phyloP scores from a whole-genome alignment of 805 yeast genomes.

The Blastobotrys peoriensis region DNA sequence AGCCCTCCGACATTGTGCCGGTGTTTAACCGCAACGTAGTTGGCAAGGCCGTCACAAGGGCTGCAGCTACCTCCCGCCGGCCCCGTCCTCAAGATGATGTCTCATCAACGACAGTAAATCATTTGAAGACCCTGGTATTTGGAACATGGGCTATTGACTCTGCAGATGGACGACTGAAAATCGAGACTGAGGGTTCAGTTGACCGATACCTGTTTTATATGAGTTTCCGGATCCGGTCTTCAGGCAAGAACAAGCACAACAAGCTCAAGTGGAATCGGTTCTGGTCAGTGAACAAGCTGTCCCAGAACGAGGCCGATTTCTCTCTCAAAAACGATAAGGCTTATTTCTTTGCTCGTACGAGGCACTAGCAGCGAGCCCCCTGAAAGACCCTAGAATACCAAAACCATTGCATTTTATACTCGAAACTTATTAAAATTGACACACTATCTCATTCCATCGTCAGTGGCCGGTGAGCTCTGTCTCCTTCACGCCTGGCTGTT shows the following conservation, averaged over 20 bases:
- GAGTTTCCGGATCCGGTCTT: slow-evolving; percentile 49
- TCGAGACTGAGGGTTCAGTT: slow-evolving; percentile 53
- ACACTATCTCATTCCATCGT: too few relatives aligned
- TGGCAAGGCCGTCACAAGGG: background rate
- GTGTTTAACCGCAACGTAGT: slow-evolving; percentile 31
- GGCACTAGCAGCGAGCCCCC: too few relatives aligned
- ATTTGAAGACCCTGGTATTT: slow-evolving; percentile 30
- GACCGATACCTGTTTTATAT: slow-evolving; percentile 59
- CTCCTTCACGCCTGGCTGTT: too few relatives aligned
- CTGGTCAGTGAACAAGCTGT: slow-evolving; percentile 49
- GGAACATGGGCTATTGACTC: slow-evolving; percentile 57
- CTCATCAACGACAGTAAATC: slow-evolving; percentile 11
- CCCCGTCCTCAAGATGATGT: slow-evolving; percentile 15
- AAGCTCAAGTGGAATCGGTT: slow-evolving; percentile 67
- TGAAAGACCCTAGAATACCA: too few relatives aligned
- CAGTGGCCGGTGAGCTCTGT: too few relatives aligned
- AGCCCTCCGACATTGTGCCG: slow-evolving; percentile 65
- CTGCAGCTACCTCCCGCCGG: slow-evolving; percentile 16
- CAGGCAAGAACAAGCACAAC: slow-evolving; percentile 61
- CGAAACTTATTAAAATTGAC: too few relatives aligned
- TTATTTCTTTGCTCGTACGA: slow-evolving; percentile 54
- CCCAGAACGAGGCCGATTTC: slow-evolving; percentile 46
- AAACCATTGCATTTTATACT: too few relatives aligned
- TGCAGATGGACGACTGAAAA: slow-evolving; percentile 44
- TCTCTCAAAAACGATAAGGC: slow-evolving; percentile 67